Base-by-base conservation (phyloP, 225 moss, liverwort and hornwort species). In the Neckera pumila region DNA sequence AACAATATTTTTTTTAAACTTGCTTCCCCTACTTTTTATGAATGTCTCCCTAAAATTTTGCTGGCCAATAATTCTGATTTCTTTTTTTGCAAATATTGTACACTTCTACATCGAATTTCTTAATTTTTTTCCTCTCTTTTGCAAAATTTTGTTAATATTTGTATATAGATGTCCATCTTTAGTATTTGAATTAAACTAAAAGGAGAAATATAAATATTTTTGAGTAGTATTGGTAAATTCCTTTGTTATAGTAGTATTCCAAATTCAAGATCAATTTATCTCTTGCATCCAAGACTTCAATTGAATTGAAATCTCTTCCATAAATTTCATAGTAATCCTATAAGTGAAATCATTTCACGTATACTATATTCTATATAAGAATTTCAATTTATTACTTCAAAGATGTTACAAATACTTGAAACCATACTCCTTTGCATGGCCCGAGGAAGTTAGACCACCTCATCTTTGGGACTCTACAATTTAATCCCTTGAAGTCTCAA, bases 31-130 rank as follows among this genome's bases (percentile, higher is more conserved):
- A 2, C 3, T 33, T 51, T 21, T 8, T 45, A 34, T 21, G 0
- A 73, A 73, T 18, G 2, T 18, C 16, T 73, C 2, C 1, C 11
- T 30, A 74, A 47, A 47, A 18, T 28, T 74, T 74, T 47, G 31
- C 1, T 0, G 30, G 0, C 7, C 47, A 47, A 45, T 2, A 47
- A 5, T 76, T 53, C 0, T 13, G 0, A 53, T 2, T 23, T 0
- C 0, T 1, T 1, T 12, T 36, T 2, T 53, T 22, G 3, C 3
- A 53, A 53, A 22, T 53, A 53, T 53, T 76, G 5, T 22, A 22
- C 9, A 53, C 23, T 53, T 36, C 1, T 0, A 77, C 23, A 23
- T 54, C 6, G 14, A 47, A 47, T 47, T 23, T 4, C 2, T 2
- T 22, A 53, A 34, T 54, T 36, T 76, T 0, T 12, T 36, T 23